Evolutionary conservation across 768 basidiomycete genomes (phyloP).

Genomic region (Kwoniella heveanensis): DNA sequence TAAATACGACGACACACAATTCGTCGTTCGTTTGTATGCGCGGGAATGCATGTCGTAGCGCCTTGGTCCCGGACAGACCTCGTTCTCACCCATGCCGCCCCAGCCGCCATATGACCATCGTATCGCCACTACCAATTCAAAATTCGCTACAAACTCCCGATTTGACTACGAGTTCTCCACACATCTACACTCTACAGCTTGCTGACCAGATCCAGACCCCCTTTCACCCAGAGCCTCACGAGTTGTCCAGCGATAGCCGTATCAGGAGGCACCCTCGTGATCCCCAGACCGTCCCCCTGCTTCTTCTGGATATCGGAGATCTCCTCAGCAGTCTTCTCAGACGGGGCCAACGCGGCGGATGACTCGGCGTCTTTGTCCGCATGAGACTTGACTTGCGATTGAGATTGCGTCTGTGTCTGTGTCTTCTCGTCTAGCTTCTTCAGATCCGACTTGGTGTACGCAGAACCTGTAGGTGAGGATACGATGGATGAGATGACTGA

Average conservation of each 20-base stretch:
- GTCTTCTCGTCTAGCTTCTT: conserved; percentile 58
- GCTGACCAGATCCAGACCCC: conserved; percentile 47
- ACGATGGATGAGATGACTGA: conserved; percentile 70
- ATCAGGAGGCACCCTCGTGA: conserved; percentile 73
- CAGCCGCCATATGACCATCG: too few relatives aligned
- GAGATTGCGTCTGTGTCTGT: conserved; percentile 10
- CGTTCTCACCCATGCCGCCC: too few relatives aligned
- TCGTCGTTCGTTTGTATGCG: too few relatives aligned
- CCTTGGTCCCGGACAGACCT: too few relatives aligned
- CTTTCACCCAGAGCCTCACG: conserved; percentile 72
- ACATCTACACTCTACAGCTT: conserved; percentile 21
- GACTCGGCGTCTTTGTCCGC: conserved; percentile 54
- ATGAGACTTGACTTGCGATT: conserved; percentile 5
- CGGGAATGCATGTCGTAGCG: too few relatives aligned
- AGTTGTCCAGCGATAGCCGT: conserved; percentile 83
- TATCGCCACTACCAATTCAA: too few relatives aligned
- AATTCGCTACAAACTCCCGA: too few relatives aligned
- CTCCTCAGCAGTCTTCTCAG: conserved; percentile 47
- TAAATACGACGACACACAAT: too few relatives aligned
- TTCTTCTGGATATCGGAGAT: conserved; percentile 19
- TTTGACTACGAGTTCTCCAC: neutral
- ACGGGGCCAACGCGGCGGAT: conserved; percentile 50
- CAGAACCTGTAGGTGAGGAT: conserved; percentile 62
- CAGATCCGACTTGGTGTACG: conserved; percentile 61
- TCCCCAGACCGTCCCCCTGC: conserved; percentile 33